Percentiles rank a stretch among this genome's conserved stretches.
Conservation (phyloP, 257 asterid species). For the Plantago ovata region DNA sequence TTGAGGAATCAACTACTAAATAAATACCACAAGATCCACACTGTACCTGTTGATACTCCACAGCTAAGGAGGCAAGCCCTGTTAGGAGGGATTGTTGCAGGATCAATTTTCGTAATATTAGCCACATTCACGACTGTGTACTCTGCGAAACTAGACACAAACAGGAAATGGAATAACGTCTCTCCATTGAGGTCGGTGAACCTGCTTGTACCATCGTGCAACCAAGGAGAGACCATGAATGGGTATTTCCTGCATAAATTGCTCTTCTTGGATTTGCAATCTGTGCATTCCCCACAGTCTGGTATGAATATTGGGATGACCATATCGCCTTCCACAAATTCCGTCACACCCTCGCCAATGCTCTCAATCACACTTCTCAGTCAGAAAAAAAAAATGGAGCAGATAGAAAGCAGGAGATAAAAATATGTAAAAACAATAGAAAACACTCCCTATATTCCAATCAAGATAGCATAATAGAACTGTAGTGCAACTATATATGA, state of each 20-base stretch:
- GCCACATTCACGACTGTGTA: conserved; percentile 69
- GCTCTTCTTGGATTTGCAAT: conserved; percentile 80
- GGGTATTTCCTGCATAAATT: conserved; percentile 70
- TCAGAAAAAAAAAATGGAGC: conserved; percentile 15
- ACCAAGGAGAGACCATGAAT: conserved; percentile 39
- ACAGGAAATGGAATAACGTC: conserved; percentile 57
- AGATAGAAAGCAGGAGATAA: conserved; percentile 2
- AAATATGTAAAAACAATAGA: background rate
- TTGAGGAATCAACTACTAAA: background rate
- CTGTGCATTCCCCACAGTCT: conserved; percentile 70
- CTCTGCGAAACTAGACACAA: conserved; percentile 70
- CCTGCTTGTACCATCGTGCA: conserved; percentile 78
- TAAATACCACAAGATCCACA: background rate
- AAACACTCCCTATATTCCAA: no score
- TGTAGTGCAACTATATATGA: no score
- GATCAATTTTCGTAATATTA: conserved; percentile 49
- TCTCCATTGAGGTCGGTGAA: conserved; percentile 73
- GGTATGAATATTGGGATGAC: conserved; percentile 74
- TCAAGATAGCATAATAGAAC: no score
- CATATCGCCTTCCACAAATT: conserved; percentile 51
- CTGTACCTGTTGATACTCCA: conserved; percentile 47
- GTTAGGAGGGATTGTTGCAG: conserved; percentile 54
- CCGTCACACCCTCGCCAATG: conserved; percentile 63
- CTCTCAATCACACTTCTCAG: conserved; percentile 69
- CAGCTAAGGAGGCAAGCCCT: conserved; percentile 13